Conservation (phyloP, 2,329 filamentous ascomycete genomes). For the Monilinia polystroma region DNA sequence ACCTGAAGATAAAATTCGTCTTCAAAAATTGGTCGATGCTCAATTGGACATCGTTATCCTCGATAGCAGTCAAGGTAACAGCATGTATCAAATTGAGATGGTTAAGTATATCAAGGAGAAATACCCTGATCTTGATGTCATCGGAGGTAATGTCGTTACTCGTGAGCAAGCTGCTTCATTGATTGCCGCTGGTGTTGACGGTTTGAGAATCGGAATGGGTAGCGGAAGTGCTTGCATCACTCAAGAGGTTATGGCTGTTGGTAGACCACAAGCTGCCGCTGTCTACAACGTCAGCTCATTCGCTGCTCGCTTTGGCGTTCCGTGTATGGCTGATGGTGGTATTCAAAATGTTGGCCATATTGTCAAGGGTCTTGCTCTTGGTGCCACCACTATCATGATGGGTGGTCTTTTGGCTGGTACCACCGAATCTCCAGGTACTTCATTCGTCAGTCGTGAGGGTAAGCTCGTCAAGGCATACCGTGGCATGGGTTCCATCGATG, state of each 20-base stretch:
- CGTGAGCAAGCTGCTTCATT: conserved; percentile 90
- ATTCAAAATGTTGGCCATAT: conserved; percentile 99
- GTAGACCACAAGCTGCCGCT: conserved; percentile 89
- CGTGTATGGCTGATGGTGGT: conserved; percentile 96
- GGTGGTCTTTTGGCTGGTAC: conserved; percentile 95
- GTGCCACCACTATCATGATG: conserved; percentile 98
- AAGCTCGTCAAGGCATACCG: conserved; percentile 99
- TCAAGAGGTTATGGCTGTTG: conserved; percentile 99
- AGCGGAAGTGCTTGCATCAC: conserved; percentile 98
- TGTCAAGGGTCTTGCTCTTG: conserved; percentile 94
- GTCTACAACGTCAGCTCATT: conserved; percentile 89
- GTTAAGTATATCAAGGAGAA: conserved; percentile 91
- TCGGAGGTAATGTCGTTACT: conserved; percentile 97
- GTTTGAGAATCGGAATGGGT: conserved; percentile 97
- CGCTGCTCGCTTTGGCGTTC: conserved; percentile 89
- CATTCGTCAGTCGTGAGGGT: conserved; percentile 92
- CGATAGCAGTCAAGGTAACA: conserved; percentile 97
- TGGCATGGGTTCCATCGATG: conserved; percentile 98
- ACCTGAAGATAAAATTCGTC: conserved; percentile 83
- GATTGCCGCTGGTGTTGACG: conserved; percentile 92
- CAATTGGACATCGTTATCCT: conserved; percentile 93
- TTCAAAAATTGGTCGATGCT: conserved; percentile 86
- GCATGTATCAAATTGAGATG: conserved; percentile 98
- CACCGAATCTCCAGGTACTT: conserved; percentile 94
- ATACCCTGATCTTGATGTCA: conserved; percentile 85